Conservation (phyloP, 2,329 filamentous ascomycete species). For the Pseudogymnoascus sp. region DNA sequence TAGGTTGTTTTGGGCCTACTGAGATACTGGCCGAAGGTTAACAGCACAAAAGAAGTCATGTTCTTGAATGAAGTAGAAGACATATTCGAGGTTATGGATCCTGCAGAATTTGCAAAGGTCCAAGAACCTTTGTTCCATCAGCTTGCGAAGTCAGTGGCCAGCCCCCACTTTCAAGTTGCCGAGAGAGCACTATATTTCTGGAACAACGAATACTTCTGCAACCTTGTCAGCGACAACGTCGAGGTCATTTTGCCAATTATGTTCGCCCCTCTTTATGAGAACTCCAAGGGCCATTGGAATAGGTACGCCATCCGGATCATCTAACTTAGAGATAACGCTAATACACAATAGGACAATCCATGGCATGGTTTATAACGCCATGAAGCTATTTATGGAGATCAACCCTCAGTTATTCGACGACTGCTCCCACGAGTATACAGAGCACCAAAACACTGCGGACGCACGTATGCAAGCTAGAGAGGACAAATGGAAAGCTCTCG, state of each 20-base stretch:
- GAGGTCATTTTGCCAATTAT: conserved; percentile 98
- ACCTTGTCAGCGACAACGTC: conserved; percentile 96
- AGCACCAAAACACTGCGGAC: conserved; percentile 88
- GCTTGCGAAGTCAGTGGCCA: conserved; percentile 93
- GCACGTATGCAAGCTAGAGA: conserved; percentile 74
- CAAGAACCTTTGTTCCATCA: conserved; percentile 97
- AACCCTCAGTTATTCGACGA: conserved; percentile 98
- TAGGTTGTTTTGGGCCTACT: conserved; percentile 89
- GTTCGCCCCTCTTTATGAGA: conserved; percentile 97
- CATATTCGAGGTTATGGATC: conserved; percentile 99
- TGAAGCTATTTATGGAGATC: conserved; percentile 99
- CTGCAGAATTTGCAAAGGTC: conserved; percentile 95
- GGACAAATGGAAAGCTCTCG: conserved; percentile 81
- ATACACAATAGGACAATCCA: conserved; percentile 73
- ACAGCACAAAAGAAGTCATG: conserved; percentile 99
- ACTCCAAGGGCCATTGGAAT: conserved; percentile 99
- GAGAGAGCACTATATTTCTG: conserved; percentile 97
- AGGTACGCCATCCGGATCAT: conserved; percentile 51
- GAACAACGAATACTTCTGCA: conserved; percentile 99
- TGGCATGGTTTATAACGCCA: conserved; percentile 99
- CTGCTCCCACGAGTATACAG: conserved; percentile 95
- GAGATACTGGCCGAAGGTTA: conserved; percentile 98
- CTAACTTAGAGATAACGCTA: conserved; percentile 23
- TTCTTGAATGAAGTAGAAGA: conserved; percentile 98
- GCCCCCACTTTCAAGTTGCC: conserved; percentile 97